These are phyloP conservation scores for Mycosarcoma maydis DNA, from an alignment of 1,284 basidiomycete species.

Conservation along the genomic window DNA sequence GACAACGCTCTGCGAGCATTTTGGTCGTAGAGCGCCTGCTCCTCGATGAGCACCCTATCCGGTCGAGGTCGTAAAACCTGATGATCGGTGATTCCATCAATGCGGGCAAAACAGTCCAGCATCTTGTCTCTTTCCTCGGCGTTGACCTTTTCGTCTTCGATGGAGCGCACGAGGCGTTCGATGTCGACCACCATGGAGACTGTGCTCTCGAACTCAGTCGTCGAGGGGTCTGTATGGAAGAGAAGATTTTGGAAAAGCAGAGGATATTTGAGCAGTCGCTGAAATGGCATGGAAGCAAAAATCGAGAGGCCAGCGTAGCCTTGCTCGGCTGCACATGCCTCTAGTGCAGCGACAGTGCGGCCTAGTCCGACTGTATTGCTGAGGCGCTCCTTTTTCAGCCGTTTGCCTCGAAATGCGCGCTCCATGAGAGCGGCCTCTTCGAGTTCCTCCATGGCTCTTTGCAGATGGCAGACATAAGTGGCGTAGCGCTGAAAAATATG, in stretches of 20 bases:
- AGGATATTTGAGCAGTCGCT: constrained; percentile 94
- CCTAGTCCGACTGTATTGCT: constrained; percentile 58
- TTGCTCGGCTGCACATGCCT: constrained; percentile 80
- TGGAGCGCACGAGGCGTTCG: constrained; percentile 90
- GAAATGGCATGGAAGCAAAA: constrained; percentile 94
- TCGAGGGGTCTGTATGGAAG: constrained; percentile 87
- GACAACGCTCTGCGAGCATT: constrained; percentile 58
- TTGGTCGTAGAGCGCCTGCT: constrained; percentile 72
- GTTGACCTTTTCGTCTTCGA: constrained; percentile 96
- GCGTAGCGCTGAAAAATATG: constrained; percentile 57
- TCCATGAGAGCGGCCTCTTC: constrained; percentile 62
- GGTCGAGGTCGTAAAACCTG: constrained; percentile 84
- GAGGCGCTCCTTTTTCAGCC: constrained; percentile 54
- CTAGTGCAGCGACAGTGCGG: constrained; percentile 70
- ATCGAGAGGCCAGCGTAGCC: constrained; percentile 93
- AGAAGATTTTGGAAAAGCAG: constrained; percentile 91
- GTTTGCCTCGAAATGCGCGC: constrained; percentile 57
- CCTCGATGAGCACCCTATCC: constrained; percentile 84
- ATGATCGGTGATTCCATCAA: constrained; percentile 78
- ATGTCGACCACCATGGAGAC: constrained; percentile 96
- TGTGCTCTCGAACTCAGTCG: constrained; percentile 95
- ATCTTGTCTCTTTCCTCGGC: constrained; percentile 94
- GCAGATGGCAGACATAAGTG: constrained; percentile 56
- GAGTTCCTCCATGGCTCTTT: constrained; percentile 54
- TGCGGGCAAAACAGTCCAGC: constrained; percentile 90